Conservation (phyloP, 2,329 filamentous ascomycete genomes). For the Colletotrichum sp. region DNA sequence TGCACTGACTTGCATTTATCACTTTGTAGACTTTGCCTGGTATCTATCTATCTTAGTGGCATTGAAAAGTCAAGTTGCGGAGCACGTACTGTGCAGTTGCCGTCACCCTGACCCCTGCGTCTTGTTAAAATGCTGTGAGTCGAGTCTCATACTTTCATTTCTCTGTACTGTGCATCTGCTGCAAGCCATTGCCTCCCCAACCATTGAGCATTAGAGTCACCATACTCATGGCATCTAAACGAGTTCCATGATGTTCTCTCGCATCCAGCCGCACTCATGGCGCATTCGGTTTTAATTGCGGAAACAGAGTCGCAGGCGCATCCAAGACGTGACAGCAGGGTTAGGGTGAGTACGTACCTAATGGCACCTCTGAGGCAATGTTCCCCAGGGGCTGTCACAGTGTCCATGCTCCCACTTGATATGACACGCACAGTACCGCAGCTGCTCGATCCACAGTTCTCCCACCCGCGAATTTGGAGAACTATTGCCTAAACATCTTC, state of each 20-base stretch:
- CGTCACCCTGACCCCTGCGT: background rate
- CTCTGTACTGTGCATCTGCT: background rate
- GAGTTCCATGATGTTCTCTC: background rate
- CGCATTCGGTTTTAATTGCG: background rate
- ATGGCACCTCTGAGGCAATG: background rate
- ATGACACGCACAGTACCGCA: background rate
- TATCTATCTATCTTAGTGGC: background rate
- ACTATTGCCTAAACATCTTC: conserved; percentile 15
- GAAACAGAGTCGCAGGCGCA: background rate
- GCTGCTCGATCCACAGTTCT: background rate
- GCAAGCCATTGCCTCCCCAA: background rate
- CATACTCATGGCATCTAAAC: background rate
- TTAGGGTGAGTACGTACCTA: background rate
- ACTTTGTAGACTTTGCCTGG: background rate
- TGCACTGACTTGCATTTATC: background rate
- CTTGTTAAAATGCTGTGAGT: background rate
- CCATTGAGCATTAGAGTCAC: background rate
- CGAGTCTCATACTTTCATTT: background rate
- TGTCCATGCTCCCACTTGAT: background rate
- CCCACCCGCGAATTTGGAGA: conserved; percentile 11
- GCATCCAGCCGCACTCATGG: background rate
- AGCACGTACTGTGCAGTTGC: conserved; percentile 5
- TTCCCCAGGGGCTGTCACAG: background rate
- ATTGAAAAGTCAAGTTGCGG: background rate
- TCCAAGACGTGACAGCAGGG: background rate